A percentile compares a stretch with the other conserved stretches of the same genome.
phyloP scores from a whole-genome alignment of 2,329 filamentous ascomycete species.

The Cadophora sp. region DNA sequence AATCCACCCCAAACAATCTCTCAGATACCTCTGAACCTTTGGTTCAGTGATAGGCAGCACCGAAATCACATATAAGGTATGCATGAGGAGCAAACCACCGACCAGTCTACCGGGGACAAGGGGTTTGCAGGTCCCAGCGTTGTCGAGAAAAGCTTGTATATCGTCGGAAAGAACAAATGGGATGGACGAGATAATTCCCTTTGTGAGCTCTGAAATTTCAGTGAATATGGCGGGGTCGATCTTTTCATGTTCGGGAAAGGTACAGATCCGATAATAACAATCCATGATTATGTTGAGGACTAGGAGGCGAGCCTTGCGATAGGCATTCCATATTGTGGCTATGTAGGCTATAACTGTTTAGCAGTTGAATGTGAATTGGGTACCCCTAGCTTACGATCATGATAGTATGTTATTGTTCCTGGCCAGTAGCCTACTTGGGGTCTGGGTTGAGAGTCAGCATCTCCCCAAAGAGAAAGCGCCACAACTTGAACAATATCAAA shows the following conservation, averaged over 20 bases:
- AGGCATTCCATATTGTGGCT: slow-evolving; percentile 14
- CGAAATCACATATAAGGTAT: slow-evolving; percentile 38
- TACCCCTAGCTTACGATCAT: background rate
- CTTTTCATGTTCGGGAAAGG: slow-evolving; percentile 10
- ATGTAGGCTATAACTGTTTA: background rate
- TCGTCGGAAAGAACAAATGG: slow-evolving; percentile 8
- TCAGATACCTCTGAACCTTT: slow-evolving; percentile 29
- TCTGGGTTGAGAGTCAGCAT: background rate
- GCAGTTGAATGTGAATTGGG: background rate
- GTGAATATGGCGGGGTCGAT: background rate
- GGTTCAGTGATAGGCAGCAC: slow-evolving; percentile 29
- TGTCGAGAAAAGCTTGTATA: background rate
- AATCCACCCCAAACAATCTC: slow-evolving; percentile 41
- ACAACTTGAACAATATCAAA: background rate
- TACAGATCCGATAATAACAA: slow-evolving; percentile 13
- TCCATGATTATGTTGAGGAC: slow-evolving; percentile 11
- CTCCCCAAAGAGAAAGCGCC: background rate
- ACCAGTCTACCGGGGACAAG: slow-evolving; percentile 33
- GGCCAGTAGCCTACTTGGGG: slow-evolving; percentile 10
- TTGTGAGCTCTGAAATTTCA: background rate
- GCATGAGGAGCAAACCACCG: slow-evolving; percentile 42
- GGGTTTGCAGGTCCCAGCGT: background rate
- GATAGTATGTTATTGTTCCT: background rate
- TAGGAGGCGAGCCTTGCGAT: slow-evolving; percentile 12
- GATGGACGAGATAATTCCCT: background rate